phyloP scores from a whole-genome alignment of 2,329 filamentous ascomycete species.

The Trichoderma semiorbis region DNA sequence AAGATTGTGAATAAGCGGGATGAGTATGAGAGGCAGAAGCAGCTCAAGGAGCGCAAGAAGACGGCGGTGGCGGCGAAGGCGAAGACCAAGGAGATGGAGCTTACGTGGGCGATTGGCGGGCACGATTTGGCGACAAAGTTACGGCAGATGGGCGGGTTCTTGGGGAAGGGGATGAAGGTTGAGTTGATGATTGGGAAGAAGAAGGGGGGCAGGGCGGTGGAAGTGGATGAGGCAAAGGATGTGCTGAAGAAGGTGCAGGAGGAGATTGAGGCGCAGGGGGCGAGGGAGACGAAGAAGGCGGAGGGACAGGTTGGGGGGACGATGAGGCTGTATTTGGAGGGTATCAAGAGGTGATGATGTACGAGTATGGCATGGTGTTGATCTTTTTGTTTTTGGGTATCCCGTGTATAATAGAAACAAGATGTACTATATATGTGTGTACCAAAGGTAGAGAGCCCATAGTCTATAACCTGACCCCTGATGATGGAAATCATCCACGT shows the following conservation, averaged over 20 bases:
- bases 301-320: slow-evolving; percentile 45
- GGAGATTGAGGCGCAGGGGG: slow-evolving; percentile 33
- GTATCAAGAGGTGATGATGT: slow-evolving; percentile 21
- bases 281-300: slow-evolving; percentile 42
- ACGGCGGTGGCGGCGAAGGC: slow-evolving; percentile 40
- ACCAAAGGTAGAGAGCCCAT: neutral
- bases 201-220: slow-evolving; percentile 59
- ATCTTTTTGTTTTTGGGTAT: slow-evolving; percentile 2
- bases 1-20: slow-evolving; percentile 61
- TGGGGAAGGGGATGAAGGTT: slow-evolving; percentile 71
- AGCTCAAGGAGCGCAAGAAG: slow-evolving; percentile 42
- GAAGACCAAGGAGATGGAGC: slow-evolving; percentile 71
- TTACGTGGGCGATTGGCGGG: slow-evolving; percentile 80
- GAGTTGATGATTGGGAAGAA: slow-evolving; percentile 66
- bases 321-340: slow-evolving; percentile 44
- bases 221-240: slow-evolving; percentile 57
- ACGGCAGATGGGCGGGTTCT: slow-evolving; percentile 63
- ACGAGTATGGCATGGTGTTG: neutral
- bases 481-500: slow-evolving; percentile 23
- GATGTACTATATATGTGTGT: slow-evolving; percentile 19
- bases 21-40: slow-evolving; percentile 42
- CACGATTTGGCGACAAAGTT: slow-evolving; percentile 74
- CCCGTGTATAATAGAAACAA: neutral
- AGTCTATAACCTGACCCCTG: slow-evolving; percentile 6
- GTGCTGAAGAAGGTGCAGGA: slow-evolving; percentile 47